Conservation (phyloP, 140 eudicot genomes). For the Oenanthe javanica region DNA sequence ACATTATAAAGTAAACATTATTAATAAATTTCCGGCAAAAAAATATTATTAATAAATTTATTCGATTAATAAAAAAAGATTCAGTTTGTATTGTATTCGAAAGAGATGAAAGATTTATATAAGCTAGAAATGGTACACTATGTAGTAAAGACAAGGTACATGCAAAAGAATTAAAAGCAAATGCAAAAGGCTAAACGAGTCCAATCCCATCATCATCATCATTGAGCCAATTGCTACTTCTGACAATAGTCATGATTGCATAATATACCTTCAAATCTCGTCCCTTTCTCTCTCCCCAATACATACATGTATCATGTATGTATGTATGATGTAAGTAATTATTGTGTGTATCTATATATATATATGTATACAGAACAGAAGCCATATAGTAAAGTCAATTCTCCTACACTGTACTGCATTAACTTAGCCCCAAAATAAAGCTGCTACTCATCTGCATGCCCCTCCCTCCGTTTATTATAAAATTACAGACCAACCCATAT, state of each 20-base stretch:
- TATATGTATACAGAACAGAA: not conserved
- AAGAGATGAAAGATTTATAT: not conserved
- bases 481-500: not conserved
- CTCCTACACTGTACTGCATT: constrained; percentile 11
- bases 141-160: not conserved
- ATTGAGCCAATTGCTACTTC: constrained; percentile 12
- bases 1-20: no score
- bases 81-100: not conserved
- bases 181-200: not conserved
- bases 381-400: constrained; percentile 12
- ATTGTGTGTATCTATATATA: not conserved
- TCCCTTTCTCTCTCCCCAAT: not conserved
- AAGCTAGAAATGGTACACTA: not conserved
- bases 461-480: not conserved
- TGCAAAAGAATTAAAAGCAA: constrained; percentile 1
- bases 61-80: no score
- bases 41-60: no score
- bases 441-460: constrained; percentile 1
- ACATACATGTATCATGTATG: not conserved
- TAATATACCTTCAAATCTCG: constrained; percentile 7
- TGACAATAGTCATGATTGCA: constrained; percentile 11
- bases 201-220: constrained; percentile 14
- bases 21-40: no score
- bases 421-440: constrained; percentile 10
- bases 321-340: not conserved